Conservation (phyloP, 2,329 filamentous ascomycete species). For the Sphaerostilbella broomeana region DNA sequence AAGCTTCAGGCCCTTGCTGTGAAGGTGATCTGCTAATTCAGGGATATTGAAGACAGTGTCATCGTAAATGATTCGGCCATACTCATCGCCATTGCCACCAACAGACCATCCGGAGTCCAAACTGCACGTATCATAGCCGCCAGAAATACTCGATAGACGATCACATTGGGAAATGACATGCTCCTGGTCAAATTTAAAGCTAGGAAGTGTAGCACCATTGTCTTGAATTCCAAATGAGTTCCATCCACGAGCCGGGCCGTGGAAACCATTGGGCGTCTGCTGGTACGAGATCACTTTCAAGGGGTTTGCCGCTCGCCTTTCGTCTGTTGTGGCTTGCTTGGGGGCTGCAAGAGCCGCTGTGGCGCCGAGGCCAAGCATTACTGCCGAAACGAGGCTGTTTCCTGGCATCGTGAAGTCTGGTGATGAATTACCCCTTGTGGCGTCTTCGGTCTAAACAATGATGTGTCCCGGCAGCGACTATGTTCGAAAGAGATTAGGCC, state of each 20-base stretch:
- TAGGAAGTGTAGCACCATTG: slow-evolving; percentile 10
- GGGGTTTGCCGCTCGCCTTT: slow-evolving; percentile 1
- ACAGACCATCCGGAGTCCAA: slow-evolving; percentile 19
- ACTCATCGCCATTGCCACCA: slow-evolving; percentile 16
- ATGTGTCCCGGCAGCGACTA: too few relatives aligned
- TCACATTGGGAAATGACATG: slow-evolving; percentile 17
- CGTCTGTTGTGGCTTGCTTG: slow-evolving; percentile 1
- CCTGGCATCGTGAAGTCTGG: not conserved
- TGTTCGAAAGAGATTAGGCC: too few relatives aligned
- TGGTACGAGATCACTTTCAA: slow-evolving; percentile 16
- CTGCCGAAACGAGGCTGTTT: slow-evolving; percentile 5
- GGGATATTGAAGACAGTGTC: slow-evolving; percentile 15
- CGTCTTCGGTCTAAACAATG: too few relatives aligned
- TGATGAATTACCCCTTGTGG: not conserved
- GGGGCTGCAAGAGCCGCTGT: slow-evolving; percentile 8
- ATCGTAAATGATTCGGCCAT: slow-evolving; percentile 17
- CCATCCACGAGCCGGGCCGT: slow-evolving; percentile 15
- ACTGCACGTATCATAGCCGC: slow-evolving; percentile 16
- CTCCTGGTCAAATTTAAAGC: slow-evolving; percentile 15
- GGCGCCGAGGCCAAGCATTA: slow-evolving; percentile 8
- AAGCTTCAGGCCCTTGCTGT: slow-evolving; percentile 15
- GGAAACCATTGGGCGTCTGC: slow-evolving; percentile 15
- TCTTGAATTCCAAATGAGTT: slow-evolving; percentile 18
- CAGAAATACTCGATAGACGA: slow-evolving; percentile 9
- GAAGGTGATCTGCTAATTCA: slow-evolving; percentile 14